phyloP scores from a whole-genome alignment of 352 stramenopile genomes.

The Phytophthora pini region DNA sequence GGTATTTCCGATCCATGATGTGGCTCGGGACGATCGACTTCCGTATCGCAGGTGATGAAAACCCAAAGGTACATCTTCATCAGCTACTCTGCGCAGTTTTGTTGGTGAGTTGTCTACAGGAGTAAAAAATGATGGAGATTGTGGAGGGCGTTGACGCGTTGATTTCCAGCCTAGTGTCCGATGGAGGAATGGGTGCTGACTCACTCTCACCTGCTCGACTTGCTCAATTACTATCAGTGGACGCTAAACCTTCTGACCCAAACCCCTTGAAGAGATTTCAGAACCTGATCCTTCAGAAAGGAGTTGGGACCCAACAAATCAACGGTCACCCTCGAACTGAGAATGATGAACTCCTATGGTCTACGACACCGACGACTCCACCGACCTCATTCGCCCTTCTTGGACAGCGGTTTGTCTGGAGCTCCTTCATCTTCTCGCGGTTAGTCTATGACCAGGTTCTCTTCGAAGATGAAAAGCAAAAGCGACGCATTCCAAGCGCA shows the following conservation, averaged over 20 bases:
- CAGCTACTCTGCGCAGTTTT: conserved; percentile 31
- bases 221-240: not conserved
- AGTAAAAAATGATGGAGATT: conserved; percentile 5
- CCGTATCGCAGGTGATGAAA: conserved; percentile 24
- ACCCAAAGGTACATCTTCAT: conserved; percentile 12
- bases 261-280: conserved; percentile 4
- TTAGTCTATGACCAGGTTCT: conserved; percentile 34
- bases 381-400: conserved; percentile 25
- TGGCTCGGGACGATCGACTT: conserved; percentile 39
- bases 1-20: conserved; percentile 31
- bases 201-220: conserved; percentile 19
- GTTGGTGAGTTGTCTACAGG: conserved; percentile 19
- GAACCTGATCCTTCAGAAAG: conserved; percentile 15
- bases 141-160: conserved; percentile 12
- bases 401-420: conserved; percentile 35
- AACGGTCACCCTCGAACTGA: conserved; percentile 8
- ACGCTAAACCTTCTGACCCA: not conserved
- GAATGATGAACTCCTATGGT: not conserved
- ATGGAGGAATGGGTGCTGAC: conserved; percentile 28
- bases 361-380: conserved; percentile 1
- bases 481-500: conserved; percentile 29
- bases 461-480: conserved; percentile 15
- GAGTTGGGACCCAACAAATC: conserved; percentile 21
- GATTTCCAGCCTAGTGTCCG: conserved; percentile 25
- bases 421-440: conserved; percentile 33